Evolutionary conservation across 2,329 filamentous ascomycete species (phyloP).

Genomic region (Aureobasidium musti): DNA sequence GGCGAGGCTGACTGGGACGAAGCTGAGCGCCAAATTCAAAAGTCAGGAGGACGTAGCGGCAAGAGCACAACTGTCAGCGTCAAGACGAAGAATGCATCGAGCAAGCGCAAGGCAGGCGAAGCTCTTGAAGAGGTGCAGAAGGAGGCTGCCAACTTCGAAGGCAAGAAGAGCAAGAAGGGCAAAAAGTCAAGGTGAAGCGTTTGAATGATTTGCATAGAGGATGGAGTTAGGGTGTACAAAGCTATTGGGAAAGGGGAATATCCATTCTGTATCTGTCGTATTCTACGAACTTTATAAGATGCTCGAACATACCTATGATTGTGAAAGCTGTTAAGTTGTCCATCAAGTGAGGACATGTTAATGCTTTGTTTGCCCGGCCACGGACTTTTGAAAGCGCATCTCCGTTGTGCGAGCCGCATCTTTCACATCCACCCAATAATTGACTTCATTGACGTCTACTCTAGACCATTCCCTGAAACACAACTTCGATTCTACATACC

Average conservation of each 20-base stretch:
- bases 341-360: background rate
- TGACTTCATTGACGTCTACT: background rate
- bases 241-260: constrained; percentile 4
- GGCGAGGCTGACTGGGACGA: constrained; percentile 58
- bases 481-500: background rate
- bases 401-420: background rate
- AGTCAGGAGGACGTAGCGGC: constrained; percentile 46
- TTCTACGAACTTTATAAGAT: background rate
- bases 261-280: constrained; percentile 13
- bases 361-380: constrained; percentile 4
- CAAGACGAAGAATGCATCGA: constrained; percentile 38
- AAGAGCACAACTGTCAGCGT: constrained; percentile 71
- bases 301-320: background rate
- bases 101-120: constrained; percentile 44
- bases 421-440: background rate
- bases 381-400: constrained; percentile 6
- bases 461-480: background rate
- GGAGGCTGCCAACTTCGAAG: constrained; percentile 39
- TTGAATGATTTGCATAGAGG: constrained; percentile 17
- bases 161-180: constrained; percentile 38
- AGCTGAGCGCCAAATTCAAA: constrained; percentile 71
- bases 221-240: constrained; percentile 24
- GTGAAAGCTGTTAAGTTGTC: background rate
- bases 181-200: constrained; percentile 35
- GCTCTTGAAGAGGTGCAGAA: constrained; percentile 42